Base-by-base conservation (phyloP, 352 stramenopile species). In the Elongisporangium anandrum region DNA sequence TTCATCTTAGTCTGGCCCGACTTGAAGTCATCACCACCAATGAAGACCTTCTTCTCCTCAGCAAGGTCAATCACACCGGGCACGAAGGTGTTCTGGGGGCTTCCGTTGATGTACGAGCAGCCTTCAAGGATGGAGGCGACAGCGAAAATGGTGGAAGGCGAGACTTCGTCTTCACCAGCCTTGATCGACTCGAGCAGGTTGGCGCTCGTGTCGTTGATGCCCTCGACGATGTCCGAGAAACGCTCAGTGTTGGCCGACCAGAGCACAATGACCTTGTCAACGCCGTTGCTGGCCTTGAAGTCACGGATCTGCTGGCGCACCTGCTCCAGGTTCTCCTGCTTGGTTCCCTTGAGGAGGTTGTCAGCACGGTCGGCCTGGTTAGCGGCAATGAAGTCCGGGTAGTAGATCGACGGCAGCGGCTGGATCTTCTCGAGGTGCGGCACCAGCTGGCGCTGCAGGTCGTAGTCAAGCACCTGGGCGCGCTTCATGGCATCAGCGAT, bases 211-310 rank as follows among this genome's bases (percentile, higher is more conserved):
- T 99, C 97, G 82, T 99, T 99, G 48, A 99, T 82, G 60, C 97
- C 97, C 65, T 98, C 95, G 49, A 98, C 79, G 21, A 99, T 95
- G 65, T 97, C 95, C 23, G 94, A 95, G 70, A 98, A 99, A 48
- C 97, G 94, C 76, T 99, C 97, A 34, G 97, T 99, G 86, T 99
- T 99, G 67, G 97, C 97, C 53, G 97, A 99, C 97, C 97, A 99
- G 16, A 99, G 80, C 41, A 99, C 81, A 63, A 99, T 99, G 38
- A 99, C 95, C 83, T 99, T 98, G 77, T 99, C 96, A 2, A 99
- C 72, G 26, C 69, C 70, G 77, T 99, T 97, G 59, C 79, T 81
- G 23, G 76, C 59, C 83, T 99, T 99, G 72, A 99, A 99, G 63
- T 98, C 86, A 29, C 90, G 88, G 79, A 99, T 99, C 72, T 99